Base-by-base conservation (phyloP, 331 rosid species). In the Phaseolus coccineus region DNA sequence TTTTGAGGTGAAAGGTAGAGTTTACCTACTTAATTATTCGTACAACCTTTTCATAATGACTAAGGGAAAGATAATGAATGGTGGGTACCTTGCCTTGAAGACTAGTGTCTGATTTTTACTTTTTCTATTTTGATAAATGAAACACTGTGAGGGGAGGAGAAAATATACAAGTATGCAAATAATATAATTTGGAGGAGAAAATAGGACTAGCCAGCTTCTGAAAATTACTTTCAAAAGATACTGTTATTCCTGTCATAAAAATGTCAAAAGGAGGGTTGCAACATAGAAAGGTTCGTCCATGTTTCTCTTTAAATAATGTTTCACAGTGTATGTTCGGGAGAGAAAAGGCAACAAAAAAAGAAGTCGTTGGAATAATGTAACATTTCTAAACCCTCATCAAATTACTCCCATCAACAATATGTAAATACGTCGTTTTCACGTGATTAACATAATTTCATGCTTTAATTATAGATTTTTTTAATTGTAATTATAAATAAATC, bases 171-270 rank as follows among this genome's bases (percentile, higher is more conserved):
- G 28, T 1, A 33, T 9, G 44, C 51, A 61, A 9, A 40, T 53
- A 19, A 40, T 53, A 19, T 64, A 51, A 52, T 30, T 64, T 53
- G 56, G 63, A 65, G 22, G 7, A 61, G n/a, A 52, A 82, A 31
- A 75, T 50, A 81, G 65, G 77, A 15, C 67, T 72, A 51, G 77
- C 44, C 30, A 79, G 52, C 40, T 48, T 35, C 65, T 67, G 55
- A 74, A 81, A 81, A 73, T n/a, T 47, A 61, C 64, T 79, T 50
- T 50, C 62, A 37, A 11, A 73, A 39, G 55, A 12, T 30, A 68
- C 50, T 30, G 77, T 53, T 61, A 61, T 74, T 78, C 51, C 39
- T 73, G 30, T 68, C 87, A 69, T 30, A 53, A 74, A 79, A 80
- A 68, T 47, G 67, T 33, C 8, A 73, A 73, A 78, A 73, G 53